Conservation (phyloP, 2,329 filamentous ascomycete species). For the Albophoma yamanashiensis region DNA sequence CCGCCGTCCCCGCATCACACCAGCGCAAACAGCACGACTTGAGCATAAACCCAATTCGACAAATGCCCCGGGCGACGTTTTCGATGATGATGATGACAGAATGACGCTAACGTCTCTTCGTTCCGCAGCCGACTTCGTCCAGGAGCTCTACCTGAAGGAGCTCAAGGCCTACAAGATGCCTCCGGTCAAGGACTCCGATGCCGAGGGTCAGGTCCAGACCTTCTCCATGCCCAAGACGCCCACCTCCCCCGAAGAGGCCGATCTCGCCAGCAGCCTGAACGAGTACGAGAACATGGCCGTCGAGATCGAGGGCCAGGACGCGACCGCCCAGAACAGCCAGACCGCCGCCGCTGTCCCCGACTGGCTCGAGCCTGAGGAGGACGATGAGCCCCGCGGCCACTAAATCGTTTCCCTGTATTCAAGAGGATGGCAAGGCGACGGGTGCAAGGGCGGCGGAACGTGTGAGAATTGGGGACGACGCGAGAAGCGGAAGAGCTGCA, state of each 20-base stretch:
- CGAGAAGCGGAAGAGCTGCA: not conserved
- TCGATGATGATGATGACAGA: not conserved
- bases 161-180: conserved; percentile 90
- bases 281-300: conserved; percentile 91
- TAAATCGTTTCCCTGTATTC: conserved; percentile 19
- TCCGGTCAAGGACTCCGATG: conserved; percentile 72
- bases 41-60: not conserved
- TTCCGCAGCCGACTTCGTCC: conserved; percentile 78
- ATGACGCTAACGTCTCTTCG: conserved; percentile 13
- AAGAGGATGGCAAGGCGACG: not conserved
- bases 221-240: conserved; percentile 75
- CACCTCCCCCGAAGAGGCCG: conserved; percentile 82
- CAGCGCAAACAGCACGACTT: not conserved
- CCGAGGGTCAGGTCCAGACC: conserved; percentile 83
- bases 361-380: conserved; percentile 80
- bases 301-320: conserved; percentile 83
- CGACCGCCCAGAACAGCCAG: conserved; percentile 45
- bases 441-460: not conserved
- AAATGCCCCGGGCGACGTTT: not conserved
- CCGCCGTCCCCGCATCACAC: not conserved
- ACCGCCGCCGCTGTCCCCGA: conserved; percentile 48
- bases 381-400: conserved; percentile 28
- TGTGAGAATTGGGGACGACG: not conserved
- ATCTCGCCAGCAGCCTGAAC: conserved; percentile 84
- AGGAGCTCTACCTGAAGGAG: conserved; percentile 95